Percentiles rank a stretch among this genome's conserved stretches.
These are phyloP conservation scores for Pulveroboletus ravenelii DNA, from an alignment of 768 basidiomycete species.

Conservation along the genomic window DNA sequence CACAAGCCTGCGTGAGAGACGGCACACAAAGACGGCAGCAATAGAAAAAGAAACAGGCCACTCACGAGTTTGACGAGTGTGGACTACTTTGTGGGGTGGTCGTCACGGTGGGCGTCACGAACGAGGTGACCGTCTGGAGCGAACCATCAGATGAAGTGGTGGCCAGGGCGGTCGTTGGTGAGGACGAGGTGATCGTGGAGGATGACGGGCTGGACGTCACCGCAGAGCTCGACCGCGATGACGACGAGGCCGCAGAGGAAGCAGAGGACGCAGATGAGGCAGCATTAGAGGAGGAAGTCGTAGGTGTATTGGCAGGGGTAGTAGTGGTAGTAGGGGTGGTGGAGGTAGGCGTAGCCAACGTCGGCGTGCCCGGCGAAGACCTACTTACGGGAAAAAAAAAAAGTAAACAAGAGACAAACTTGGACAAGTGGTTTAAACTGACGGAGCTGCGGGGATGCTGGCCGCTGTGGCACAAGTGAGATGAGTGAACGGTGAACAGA, in stretches of 20 bases:
- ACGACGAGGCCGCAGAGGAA: not conserved
- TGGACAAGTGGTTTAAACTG: not conserved
- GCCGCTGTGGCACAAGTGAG: not conserved
- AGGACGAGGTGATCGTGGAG: not conserved
- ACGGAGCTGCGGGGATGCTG: not conserved
- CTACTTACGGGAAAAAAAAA: not conserved
- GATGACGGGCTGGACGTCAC: constrained; percentile 2
- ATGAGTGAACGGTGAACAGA: not conserved
- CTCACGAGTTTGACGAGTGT: constrained; percentile 23
- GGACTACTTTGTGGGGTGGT: not conserved
- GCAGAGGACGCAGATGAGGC: not conserved
- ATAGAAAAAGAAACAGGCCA: constrained; percentile 1
- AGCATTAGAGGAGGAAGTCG: constrained; percentile 2
- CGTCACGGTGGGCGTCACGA: not conserved
- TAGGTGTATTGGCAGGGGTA: not conserved
- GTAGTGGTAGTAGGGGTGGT: not conserved
- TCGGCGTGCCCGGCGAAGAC: not conserved
- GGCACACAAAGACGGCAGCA: not conserved
- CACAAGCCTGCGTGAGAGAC: too few relatives aligned
- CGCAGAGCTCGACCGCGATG: not conserved
- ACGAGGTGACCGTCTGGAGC: constrained; percentile 5
- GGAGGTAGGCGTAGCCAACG: not conserved
- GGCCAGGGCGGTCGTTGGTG: not conserved
- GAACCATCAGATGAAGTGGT: constrained; percentile 7
- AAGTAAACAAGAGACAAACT: too few relatives aligned